Evolutionary conservation across 352 stramenopile genomes (phyloP).

Genomic region (Phytophthora pini): DNA sequence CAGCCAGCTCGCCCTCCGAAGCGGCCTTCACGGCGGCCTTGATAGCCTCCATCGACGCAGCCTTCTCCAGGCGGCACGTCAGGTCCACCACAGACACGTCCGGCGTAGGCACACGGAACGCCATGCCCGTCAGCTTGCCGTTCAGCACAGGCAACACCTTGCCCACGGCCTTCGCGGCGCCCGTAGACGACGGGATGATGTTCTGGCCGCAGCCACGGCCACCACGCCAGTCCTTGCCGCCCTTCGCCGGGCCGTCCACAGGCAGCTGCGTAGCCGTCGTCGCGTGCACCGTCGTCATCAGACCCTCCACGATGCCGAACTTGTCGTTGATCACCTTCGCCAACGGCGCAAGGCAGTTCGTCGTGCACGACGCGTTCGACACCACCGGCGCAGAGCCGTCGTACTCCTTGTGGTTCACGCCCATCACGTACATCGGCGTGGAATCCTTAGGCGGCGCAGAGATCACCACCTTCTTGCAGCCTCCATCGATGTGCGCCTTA

Average conservation of each 20-base stretch:
- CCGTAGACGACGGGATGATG: conserved; percentile 98
- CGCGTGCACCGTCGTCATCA: conserved; percentile 99
- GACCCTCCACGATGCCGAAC: conserved; percentile 97
- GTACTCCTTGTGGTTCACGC: conserved; percentile 97
- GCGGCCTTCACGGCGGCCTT: conserved; percentile 95
- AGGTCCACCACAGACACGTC: conserved; percentile 93
- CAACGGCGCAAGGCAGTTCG: conserved; percentile 98
- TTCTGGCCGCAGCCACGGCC: conserved; percentile 97
- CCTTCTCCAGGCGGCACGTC: conserved; percentile 80
- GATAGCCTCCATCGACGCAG: conserved; percentile 98
- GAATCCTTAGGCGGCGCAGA: conserved; percentile 97
- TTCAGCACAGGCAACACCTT: conserved; percentile 90
- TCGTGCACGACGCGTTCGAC: conserved; percentile 99
- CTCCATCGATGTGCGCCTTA: conserved; percentile 90
- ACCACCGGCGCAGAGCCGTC: conserved; percentile 93
- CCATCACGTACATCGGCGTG: conserved; percentile 98
- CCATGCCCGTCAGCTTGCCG: conserved; percentile 93
- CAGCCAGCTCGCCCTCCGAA: conserved; percentile 93
- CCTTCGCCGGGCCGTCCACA: conserved; percentile 96
- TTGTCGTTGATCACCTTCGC: conserved; percentile 99
- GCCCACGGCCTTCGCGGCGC: conserved; percentile 91
- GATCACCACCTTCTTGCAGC: conserved; percentile 96
- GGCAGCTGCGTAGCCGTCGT: conserved; percentile 97
- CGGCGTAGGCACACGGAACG: conserved; percentile 90
- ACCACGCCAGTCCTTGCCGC: conserved; percentile 96